Base-by-base conservation (phyloP, 495 filamentous ascomycete species). In the Penicillium egyptiacum region DNA sequence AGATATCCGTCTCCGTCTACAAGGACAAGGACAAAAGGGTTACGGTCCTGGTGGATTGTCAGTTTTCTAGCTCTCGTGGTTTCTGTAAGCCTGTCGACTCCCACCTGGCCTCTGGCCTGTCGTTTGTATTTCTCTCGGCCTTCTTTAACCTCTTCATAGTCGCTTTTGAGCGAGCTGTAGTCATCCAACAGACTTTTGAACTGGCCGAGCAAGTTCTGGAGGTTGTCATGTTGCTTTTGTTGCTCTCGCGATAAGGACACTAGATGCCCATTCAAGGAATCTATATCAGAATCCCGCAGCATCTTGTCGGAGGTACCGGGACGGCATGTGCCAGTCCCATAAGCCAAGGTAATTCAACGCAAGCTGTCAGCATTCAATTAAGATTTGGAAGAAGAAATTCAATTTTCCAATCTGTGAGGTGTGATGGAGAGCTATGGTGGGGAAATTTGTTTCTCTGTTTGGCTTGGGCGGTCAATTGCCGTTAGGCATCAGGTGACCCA, bases 1-100 rank as follows among this genome's bases (percentile, higher is more conserved):
- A 83, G 68, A 62, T 85, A 87, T 5, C 80, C 81, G 66, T 87
- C 82, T 30, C 83, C 83, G 57, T 88, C 84, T 22, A 87, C 69
- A 6, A 87, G 69, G 9, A 86, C 80, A 17, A 85, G 72, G 0
- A 81, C 79, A 55, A 85, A 86, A 3, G 84, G 78, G 59, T 82
- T 85, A n/a, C 75, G 78, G 8, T 80, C 79, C 73, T 79, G 53
- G 42, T 50, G 8, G 2, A 14, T 17, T 19, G 33, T 64, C 28
- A 61, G 47, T 22, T 37, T 26, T 54, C 37, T 23, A 42, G 40
- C 28, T 16, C 39, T 30, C 31, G 6, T 33, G 31, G n/a, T 28
- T 33, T 31, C 46, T 44, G 25, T 53, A 23, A 39, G 9, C 19
- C 30, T 23, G 37, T 35, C 40, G 39, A 42, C 26, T 50, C 66